Conservation (phyloP, 495 filamentous ascomycete species). For the Corynascus novoguineensis region DNA sequence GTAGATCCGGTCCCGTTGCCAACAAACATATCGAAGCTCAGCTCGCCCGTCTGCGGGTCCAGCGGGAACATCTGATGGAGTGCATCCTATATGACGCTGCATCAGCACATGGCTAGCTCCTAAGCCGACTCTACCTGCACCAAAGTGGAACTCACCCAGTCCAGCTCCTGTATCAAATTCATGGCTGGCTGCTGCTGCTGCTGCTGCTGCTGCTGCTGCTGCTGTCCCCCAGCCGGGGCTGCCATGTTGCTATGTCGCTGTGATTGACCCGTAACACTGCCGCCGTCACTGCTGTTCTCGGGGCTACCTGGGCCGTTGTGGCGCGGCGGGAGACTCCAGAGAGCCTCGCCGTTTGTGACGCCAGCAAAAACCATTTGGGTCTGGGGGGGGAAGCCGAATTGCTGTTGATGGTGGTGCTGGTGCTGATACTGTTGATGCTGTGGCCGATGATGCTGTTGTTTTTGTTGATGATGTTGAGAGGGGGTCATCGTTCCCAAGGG, state of each 20-base stretch:
- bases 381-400: neutral
- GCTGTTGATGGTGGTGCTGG: slow-evolving; percentile 1
- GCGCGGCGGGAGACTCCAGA: slow-evolving; percentile 38
- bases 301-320: slow-evolving; percentile 30
- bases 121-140: neutral
- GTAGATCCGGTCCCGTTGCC: neutral
- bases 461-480: neutral
- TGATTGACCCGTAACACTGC: slow-evolving; percentile 21
- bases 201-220: neutral
- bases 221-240: neutral
- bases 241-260: slow-evolving; percentile 14
- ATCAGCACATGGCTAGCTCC: neutral
- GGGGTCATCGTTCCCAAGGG: slow-evolving; percentile 2
- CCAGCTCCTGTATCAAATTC: slow-evolving; percentile 31
- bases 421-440: neutral
- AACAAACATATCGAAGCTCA: slow-evolving; percentile 18
- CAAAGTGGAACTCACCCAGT: slow-evolving; percentile 29
- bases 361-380: slow-evolving; percentile 38
- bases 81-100: slow-evolving; percentile 21
- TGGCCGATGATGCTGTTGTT: neutral
- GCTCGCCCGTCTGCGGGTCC: slow-evolving; percentile 35
- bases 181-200: neutral
- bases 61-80: slow-evolving; percentile 32
- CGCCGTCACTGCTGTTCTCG: slow-evolving; percentile 32
- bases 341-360: slow-evolving; percentile 41